Evolutionary conservation across 1,139 yeast species (phyloP), one percentile per base, ranked within the genome.

Genomic region (Schwanniomyces etchellsii): DNA sequence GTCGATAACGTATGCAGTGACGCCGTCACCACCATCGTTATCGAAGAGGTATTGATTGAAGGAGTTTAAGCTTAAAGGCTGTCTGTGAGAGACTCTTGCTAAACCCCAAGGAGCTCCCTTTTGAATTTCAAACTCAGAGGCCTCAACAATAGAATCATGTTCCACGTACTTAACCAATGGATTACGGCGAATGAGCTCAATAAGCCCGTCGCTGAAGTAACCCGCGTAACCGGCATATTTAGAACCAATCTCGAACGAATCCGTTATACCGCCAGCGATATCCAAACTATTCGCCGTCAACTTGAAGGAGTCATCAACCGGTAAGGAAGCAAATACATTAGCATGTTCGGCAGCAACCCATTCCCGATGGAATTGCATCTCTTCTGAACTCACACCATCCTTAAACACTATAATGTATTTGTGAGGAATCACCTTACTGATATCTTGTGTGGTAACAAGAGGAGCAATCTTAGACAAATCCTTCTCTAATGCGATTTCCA

Each of bases 51-150:
- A 89, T 62, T 84, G 82, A 74, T 84, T 86, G 70, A 82, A 85
- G 32, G 86, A 70, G 39, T 83, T 82, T 43, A 86, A 71, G 37
- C 78, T 75, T 51, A 86, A 70, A 20, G 80, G 71, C 39, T 82
- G 56, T 75, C 96, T 81, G 67, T 89, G 96, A 30, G 96, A 85
- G 38, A 89, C 76, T 65, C 98, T 80, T 28, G 97, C 93, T 46
- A 89, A 73, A 48, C 96, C 96, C 97, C 96, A 88, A 35, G 96
- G 95, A 28, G 95, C 91, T 43, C 86, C 86, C 49, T 77, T 78
- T 65, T 86, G 91, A 37, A 74, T 47, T 34, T 65, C 64, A 43
- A 77, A 74, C 45, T 81, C 82, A 37, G 65, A 60, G 30, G 89
- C 75, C 43, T 69, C 63, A 32, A 88, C 95, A 40, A 72, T 62